Conservation (phyloP, 441 rosid species). For the Gossypium aridum region DNA sequence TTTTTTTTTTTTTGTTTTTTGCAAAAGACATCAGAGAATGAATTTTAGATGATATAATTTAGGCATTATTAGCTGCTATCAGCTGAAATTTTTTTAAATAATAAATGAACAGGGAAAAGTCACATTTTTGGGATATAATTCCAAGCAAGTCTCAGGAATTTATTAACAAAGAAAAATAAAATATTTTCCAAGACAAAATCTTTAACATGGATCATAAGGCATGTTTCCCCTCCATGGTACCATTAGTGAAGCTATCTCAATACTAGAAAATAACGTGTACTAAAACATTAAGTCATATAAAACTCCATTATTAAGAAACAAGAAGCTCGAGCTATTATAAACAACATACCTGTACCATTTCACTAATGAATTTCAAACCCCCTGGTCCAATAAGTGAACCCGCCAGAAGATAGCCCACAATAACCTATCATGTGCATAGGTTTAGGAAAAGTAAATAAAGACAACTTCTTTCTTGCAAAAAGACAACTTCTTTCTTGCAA, state of each 20-base stretch:
- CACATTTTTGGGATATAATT: neutral
- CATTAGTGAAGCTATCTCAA: neutral
- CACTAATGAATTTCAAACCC: conserved; percentile 90
- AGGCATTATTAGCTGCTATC: neutral
- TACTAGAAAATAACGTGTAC: neutral
- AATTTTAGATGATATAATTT: neutral
- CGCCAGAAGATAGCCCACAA: conserved; percentile 96
- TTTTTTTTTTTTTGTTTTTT: neutral
- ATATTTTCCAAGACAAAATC: neutral
- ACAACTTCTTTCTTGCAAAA: neutral
- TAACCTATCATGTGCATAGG: conserved; percentile 41
- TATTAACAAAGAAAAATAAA: neutral
- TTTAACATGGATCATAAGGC: neutral
- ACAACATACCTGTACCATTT: conserved; percentile 87
- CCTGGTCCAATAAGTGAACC: conserved; percentile 98
- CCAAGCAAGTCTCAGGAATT: neutral
- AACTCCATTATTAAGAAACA: conserved; percentile 1
- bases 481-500: neutral
- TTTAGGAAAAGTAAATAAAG: neutral
- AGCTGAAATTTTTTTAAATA: neutral
- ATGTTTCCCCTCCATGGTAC: neutral
- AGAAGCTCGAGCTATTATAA: conserved; percentile 9
- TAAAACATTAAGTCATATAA: neutral
- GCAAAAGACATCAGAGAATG: neutral
- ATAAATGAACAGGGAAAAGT: neutral